These are phyloP conservation scores for Monosiga brevicollis DNA, from an alignment of 78 protist species.

Conservation along the genomic window DNA sequence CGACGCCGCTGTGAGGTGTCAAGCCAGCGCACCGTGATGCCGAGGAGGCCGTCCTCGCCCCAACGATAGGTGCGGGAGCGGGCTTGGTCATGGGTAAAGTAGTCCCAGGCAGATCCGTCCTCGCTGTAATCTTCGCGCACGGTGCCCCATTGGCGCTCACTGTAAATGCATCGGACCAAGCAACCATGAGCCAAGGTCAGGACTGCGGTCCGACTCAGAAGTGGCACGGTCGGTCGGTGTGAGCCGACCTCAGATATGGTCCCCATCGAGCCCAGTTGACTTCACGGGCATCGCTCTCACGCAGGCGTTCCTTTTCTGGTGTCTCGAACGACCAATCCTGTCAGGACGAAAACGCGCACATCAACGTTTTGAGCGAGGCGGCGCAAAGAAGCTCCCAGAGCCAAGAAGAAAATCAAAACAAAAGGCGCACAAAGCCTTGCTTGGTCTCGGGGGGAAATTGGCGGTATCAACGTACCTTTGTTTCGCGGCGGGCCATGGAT, in stretches of 20 bases:
- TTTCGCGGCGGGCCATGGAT: too few species aligned
- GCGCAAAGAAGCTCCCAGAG: too few species aligned
- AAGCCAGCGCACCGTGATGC: background rate
- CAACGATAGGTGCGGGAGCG: constrained; percentile 63
- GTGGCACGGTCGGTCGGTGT: constrained; percentile 13
- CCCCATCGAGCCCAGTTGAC: constrained; percentile 37
- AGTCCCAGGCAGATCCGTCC: constrained; percentile 55
- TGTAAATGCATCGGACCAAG: constrained; percentile 5
- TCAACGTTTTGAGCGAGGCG: too few species aligned
- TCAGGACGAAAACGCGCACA: too few species aligned
- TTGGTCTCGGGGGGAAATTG: too few species aligned
- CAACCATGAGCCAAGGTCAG: background rate
- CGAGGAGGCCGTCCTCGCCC: constrained; percentile 76
- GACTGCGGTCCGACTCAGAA: background rate
- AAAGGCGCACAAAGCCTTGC: too few species aligned
- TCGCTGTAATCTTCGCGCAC: constrained; percentile 44
- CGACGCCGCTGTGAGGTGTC: background rate
- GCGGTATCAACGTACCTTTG: too few species aligned
- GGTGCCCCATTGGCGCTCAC: constrained; percentile 54
- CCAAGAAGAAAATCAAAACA: too few species aligned
- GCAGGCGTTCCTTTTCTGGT: too few species aligned
- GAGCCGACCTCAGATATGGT: constrained; percentile 18
- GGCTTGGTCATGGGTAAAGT: constrained; percentile 56
- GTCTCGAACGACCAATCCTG: too few species aligned
- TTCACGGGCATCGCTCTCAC: background rate